Evolutionary conservation across 2,329 filamentous ascomycete species (phyloP).

Genomic region (Fusarium sp.): DNA sequence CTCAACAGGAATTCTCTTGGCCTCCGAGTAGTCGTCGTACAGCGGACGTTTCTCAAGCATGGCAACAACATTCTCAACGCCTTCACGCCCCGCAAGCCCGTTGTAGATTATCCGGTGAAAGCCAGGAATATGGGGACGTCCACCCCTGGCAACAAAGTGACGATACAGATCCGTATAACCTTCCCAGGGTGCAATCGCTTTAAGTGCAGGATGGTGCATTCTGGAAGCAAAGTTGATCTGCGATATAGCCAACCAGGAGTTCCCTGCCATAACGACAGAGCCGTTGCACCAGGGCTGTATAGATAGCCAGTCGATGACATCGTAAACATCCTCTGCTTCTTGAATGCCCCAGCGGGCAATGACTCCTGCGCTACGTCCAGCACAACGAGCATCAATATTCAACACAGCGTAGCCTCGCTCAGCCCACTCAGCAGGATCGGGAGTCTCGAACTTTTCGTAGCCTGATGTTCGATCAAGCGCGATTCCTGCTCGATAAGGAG

Average conservation of each 20-base stretch:
- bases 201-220: not conserved
- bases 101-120: slow-evolving; percentile 27
- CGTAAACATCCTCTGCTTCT: slow-evolving; percentile 17
- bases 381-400: slow-evolving; percentile 7
- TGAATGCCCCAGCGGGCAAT: slow-evolving; percentile 5
- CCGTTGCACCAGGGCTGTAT: slow-evolving; percentile 10
- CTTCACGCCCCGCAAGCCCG: not conserved
- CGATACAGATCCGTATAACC: slow-evolving; percentile 6
- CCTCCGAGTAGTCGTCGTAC: not conserved
- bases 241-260: slow-evolving; percentile 13
- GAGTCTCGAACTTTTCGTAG: slow-evolving; percentile 21
- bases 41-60: not conserved
- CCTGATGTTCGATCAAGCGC: not conserved
- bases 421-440: slow-evolving; percentile 10
- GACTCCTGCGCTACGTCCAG: not conserved
- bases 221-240: slow-evolving; percentile 9
- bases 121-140: slow-evolving; percentile 17
- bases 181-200: slow-evolving; percentile 25
- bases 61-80: not conserved
- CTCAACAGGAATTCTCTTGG: not conserved
- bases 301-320: slow-evolving; percentile 4
- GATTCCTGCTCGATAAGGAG: not conserved
- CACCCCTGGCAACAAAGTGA: slow-evolving; percentile 40
- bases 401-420: not conserved
- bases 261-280: slow-evolving; percentile 7